Base-by-base conservation (phyloP, 495 filamentous ascomycete genomes). In the Achaetomiella virescens region DNA sequence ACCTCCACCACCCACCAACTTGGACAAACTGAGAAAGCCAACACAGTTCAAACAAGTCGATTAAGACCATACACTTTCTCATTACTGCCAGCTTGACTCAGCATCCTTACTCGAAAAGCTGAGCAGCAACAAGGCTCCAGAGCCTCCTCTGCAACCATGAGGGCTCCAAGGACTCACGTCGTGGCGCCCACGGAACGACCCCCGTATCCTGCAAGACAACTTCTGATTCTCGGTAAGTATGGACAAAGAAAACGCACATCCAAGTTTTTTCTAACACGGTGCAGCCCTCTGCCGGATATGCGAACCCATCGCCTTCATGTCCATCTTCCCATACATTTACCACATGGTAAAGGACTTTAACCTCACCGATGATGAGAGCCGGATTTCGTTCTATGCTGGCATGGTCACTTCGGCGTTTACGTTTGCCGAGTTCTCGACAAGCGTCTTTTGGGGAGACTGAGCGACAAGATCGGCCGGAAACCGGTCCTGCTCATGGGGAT, bases 301-400 rank as follows among this genome's bases (percentile, higher is more conserved):
- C 77, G 93, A 99, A 71, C 93, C 93, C 44, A 96, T 99, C 70
- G 95, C 93, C 10, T 97, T 99, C 79, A 97, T 96, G 88, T 96
- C 91, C 48, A 96, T 99, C 61, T 97, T 99, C 66, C 95, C 93
- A 3, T 99, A 99, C 67, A 91, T 92, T 65, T 99, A 96, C 74
- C 93, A 86, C 75, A 99, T 99, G 93, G 88, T 97, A 45, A 78
- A 88, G 61, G 89, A 88, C 35, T 99, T 99, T 72, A 75, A 88
- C 60, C 84, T 93, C 70, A 88, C 90, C 42, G 71, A 86, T 55
- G 85, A 89, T 63, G 79, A 88, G 51, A 81, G 79, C 58, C 81
- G 88, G 66, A 95, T 97, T 62, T 86, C 91, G 18, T 77, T 96
- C 50, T 99, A 97, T 67, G 90, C 88, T 40, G 95, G 95, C 59